Evolutionary conservation across 169 alveolate genomes (phyloP).

Genomic region (Besnoitia besnoiti): DNA sequence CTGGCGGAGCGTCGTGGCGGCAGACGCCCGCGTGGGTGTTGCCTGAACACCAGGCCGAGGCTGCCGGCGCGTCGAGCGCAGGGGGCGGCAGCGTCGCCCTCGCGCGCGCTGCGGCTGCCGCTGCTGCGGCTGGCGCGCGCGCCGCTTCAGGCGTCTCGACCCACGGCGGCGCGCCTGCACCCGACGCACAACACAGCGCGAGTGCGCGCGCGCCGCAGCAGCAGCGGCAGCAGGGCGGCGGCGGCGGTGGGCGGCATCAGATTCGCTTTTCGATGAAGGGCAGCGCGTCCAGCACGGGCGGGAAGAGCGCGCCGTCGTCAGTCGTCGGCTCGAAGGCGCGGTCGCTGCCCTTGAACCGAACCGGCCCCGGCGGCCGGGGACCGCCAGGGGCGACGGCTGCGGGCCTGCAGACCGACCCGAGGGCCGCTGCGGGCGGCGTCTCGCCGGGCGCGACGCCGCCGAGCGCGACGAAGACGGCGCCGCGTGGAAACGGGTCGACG

Average conservation of each 20-base stretch:
- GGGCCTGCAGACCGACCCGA: not conserved
- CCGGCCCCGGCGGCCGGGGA: not conserved
- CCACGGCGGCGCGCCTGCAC: not conserved
- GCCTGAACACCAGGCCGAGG: not conserved
- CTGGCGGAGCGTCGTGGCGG: not conserved
- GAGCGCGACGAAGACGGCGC: not conserved
- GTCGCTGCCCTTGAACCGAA: not conserved
- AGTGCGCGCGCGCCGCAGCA: too few relatives aligned
- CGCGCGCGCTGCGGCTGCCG: not conserved
- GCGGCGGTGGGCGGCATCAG: constrained; percentile 10
- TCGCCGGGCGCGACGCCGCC: too few relatives aligned
- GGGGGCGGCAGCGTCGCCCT: not conserved
- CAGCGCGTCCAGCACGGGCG: not conserved
- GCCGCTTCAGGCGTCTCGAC: not conserved
- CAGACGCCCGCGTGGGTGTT: not conserved
- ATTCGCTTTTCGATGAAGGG: constrained; percentile 18
- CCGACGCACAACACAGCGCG: too few relatives aligned
- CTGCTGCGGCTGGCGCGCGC: not conserved
- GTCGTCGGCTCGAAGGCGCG: not conserved
- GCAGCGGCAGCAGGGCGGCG: not conserved
- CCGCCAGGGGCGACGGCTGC: too few relatives aligned
- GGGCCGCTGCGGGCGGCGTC: not conserved
- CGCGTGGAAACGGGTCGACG: not conserved
- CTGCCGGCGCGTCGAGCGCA: not conserved
- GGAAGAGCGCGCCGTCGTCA: not conserved